A percentile compares a stretch with the other conserved stretches of the same genome.
These are phyloP conservation scores for Alternaria atra DNA, from an alignment of 2,329 filamentous ascomycete species.

Conservation along the genomic window DNA sequence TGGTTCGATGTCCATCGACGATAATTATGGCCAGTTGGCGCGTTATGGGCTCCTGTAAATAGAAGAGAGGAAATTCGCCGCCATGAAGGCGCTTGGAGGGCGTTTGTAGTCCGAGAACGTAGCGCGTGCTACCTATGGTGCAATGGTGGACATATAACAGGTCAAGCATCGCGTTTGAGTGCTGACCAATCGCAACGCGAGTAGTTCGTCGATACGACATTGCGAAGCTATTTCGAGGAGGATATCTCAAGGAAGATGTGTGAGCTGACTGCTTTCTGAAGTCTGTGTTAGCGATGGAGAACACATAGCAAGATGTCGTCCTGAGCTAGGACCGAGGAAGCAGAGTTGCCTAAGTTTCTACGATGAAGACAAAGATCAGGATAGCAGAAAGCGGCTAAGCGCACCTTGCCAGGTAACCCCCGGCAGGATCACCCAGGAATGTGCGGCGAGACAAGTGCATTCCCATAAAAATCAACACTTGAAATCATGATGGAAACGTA, in stretches of 20 bases:
- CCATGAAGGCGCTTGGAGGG: slow-evolving; percentile 24
- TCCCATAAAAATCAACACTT: too few species aligned
- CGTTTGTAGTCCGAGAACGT: slow-evolving; percentile 36
- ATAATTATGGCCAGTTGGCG: slow-evolving; percentile 41
- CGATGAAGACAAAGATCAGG: not conserved
- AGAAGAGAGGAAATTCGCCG: too few species aligned
- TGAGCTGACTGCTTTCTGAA: slow-evolving; percentile 12
- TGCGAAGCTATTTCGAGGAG: slow-evolving; percentile 40
- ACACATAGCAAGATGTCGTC: not conserved
- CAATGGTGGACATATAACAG: slow-evolving; percentile 39
- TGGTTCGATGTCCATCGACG: slow-evolving; percentile 38
- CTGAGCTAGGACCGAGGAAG: not conserved
- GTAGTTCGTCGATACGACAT: slow-evolving; percentile 42
- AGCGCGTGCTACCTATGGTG: slow-evolving; percentile 35
- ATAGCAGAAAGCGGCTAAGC: not conserved
- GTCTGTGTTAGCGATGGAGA: not conserved
- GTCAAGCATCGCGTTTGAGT: slow-evolving; percentile 34
- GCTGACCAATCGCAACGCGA: slow-evolving; percentile 32
- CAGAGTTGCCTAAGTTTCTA: not conserved
- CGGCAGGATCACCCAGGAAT: not conserved
- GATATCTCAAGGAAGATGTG: slow-evolving; percentile 40
- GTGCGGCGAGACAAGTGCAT: not conserved
- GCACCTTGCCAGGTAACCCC: not conserved
- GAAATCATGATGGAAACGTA: not conserved
- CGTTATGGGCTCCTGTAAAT: slow-evolving; percentile 37